Evolutionary conservation across 495 filamentous ascomycete genomes (phyloP), one percentile per base, ranked within the genome.

Genomic region (Aspergillus biplanus): DNA sequence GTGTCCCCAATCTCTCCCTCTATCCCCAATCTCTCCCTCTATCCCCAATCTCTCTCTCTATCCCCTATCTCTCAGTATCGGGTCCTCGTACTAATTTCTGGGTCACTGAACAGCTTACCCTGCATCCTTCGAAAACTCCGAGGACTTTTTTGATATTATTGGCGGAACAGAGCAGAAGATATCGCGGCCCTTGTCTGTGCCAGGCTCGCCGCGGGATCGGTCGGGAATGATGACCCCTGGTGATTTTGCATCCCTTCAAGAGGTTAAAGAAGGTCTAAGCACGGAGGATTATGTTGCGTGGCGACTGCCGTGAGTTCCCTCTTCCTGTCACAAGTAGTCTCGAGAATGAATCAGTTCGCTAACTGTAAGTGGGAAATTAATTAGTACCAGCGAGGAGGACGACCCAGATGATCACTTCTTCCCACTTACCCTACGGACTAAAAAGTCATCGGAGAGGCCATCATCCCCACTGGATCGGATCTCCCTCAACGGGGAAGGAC

Each of bases 161-260:
- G 91, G 92, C 9, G 89, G 90, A 18, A 89, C 90, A 8, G 93
- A 96, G 50, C 88, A 93, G 67, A 99, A 98, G 86, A 89, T 99
- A 69, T 90, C 92, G 16, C 86, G 95, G 48, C 95, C 95, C 8
- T 86, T 99, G 75, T 97, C 93, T 4, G 92, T 93, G 16, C 95
- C 93, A 13, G 95, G 95, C 2, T 97, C 92, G 5, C 95, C 95
- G 7, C 82, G 93, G 50, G 93, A 95, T 71, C 86, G 94, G 12
- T 88, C 90, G 27, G 95, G 95, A 34, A 96, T 97, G 92, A 98
- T 99, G 96, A 99, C 95, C 1, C 95, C 95, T 16, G 95, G 95
- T 39, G 95, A 99, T 73, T 99, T 98, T 79, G 95, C 92, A 3
- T 96, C 92, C 54, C 77, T 99, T 33, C 96, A 98, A 76, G 95